Evolutionary conservation across 306 rosid species (phyloP).

Genomic region (Dalbergia cultrata): DNA sequence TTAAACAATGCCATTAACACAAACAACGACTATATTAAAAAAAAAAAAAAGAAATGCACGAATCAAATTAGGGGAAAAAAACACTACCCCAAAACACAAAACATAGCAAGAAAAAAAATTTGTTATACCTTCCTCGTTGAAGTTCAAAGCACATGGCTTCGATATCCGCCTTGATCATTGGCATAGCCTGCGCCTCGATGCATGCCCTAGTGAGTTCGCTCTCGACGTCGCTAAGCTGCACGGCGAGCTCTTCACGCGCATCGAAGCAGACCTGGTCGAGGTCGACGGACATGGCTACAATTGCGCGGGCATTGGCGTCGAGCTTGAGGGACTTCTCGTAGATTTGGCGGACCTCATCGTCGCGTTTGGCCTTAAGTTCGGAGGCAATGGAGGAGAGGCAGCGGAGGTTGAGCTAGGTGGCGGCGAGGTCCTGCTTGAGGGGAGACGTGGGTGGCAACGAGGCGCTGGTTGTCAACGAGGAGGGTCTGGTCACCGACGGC

Average conservation of each 20-base stretch:
- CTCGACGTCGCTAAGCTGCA: conserved; percentile 59
- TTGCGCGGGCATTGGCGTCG: conserved; percentile 74
- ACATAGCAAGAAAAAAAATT: not conserved
- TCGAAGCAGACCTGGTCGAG: conserved; percentile 67
- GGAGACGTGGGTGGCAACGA: conserved; percentile 82
- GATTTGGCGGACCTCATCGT: conserved; percentile 72
- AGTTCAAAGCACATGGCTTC: conserved; percentile 66
- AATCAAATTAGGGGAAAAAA: not conserved
- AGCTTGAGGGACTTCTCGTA: conserved; percentile 75
- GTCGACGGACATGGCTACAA: conserved; percentile 67
- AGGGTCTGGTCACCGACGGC: conserved; percentile 55
- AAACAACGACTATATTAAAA: not conserved
- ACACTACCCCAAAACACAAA: not conserved
- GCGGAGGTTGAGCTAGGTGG: conserved; percentile 69
- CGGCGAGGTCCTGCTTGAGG: conserved; percentile 83
- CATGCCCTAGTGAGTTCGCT: conserved; percentile 55
- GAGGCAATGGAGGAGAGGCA: conserved; percentile 61
- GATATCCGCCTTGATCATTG: conserved; percentile 62
- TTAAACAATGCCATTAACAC: not conserved
- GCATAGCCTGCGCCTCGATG: conserved; percentile 55
- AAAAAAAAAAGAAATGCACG: not conserved
- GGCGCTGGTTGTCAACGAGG: conserved; percentile 81
- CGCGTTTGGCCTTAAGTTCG: conserved; percentile 68
- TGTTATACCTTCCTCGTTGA: conserved; percentile 81
- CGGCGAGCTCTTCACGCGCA: conserved; percentile 60